phyloP scores from a whole-genome alignment of 305 asterid genomes.

The Solanum chacoense region DNA sequence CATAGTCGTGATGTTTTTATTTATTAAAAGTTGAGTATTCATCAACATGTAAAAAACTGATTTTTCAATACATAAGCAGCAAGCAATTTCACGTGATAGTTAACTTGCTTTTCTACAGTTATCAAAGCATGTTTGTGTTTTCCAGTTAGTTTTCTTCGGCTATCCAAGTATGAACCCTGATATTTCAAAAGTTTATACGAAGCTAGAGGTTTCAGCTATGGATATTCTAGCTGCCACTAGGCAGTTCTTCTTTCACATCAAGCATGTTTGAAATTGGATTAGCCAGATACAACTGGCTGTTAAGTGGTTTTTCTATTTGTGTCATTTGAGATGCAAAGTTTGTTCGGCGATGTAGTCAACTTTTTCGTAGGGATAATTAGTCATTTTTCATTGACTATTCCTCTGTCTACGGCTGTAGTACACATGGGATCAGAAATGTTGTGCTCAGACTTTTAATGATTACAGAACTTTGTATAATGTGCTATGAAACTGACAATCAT shows the following conservation, averaged over 20 bases:
- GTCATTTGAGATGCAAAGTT: not conserved
- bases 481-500: slow-evolving; percentile 7
- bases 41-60: not conserved
- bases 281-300: not conserved
- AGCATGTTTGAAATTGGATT: not conserved
- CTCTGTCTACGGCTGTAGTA: not conserved
- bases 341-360: not conserved
- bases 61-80: not conserved
- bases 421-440: not conserved
- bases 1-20: not conserved
- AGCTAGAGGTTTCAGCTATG: not conserved
- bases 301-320: not conserved
- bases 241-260: not conserved
- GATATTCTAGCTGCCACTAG: not conserved
- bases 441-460: not conserved
- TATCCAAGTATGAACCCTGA: not conserved
- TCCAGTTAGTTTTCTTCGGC: not conserved
- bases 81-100: not conserved
- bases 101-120: not conserved
- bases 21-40: not conserved
- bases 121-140: not conserved
- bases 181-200: not conserved
- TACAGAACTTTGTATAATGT: slow-evolving; percentile 20
- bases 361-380: not conserved
- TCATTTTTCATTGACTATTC: not conserved